Evolutionary conservation across 2,329 filamentous ascomycete genomes (phyloP).

Genomic region (Paraphaeosphaeria minitans): DNA sequence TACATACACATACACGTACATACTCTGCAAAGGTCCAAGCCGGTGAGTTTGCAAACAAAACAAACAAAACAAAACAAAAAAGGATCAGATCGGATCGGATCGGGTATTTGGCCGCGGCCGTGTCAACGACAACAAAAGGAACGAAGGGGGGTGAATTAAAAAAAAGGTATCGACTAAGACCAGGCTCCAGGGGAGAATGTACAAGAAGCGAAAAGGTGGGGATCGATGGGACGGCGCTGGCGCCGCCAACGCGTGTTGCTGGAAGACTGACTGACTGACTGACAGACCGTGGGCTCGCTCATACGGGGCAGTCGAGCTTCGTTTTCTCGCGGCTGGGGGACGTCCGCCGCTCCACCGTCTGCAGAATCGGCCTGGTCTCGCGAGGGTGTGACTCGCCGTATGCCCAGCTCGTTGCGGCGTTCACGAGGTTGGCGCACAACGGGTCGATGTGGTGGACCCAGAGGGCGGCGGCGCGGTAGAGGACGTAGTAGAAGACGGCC

Average conservation of each 20-base stretch:
- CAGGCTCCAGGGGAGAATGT: not conserved
- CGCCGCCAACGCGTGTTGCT: not conserved
- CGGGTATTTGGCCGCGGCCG: constrained; percentile 2
- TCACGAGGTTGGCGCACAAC: constrained; percentile 38
- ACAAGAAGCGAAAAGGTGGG: constrained; percentile 2
- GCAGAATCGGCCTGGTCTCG: constrained; percentile 28
- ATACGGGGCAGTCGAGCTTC: constrained; percentile 3
- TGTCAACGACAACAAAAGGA: not conserved
- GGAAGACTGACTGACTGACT: not conserved
- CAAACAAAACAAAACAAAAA: too few relatives aligned
- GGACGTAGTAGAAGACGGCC: constrained; percentile 42
- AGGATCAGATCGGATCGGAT: too few relatives aligned
- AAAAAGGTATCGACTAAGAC: not conserved
- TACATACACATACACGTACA: not conserved
- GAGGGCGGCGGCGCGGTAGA: constrained; percentile 40
- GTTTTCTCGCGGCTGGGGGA: not conserved
- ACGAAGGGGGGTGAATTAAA: not conserved
- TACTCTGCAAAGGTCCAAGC: not conserved
- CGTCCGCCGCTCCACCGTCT: constrained; percentile 3
- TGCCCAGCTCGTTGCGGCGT: constrained; percentile 40
- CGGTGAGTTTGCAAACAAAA: not conserved
- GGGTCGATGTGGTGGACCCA: constrained; percentile 46
- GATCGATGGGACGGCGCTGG: not conserved
- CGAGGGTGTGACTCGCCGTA: constrained; percentile 31
- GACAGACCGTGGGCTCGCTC: not conserved